Conservation (phyloP, 2,329 filamentous ascomycete genomes). For the Colletotrichum echinochloae region DNA sequence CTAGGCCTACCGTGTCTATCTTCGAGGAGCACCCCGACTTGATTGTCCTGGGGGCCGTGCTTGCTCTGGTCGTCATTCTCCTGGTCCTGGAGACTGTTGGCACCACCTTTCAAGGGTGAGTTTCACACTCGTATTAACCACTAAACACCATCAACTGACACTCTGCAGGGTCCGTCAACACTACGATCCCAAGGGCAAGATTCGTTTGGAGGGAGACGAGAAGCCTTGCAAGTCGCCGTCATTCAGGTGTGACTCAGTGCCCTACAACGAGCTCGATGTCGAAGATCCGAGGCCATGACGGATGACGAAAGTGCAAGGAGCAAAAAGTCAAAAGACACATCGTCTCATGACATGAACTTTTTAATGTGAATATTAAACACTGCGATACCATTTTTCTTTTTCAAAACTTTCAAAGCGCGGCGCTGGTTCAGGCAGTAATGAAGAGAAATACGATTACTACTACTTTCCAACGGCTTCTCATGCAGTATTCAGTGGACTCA, state of each 20-base stretch:
- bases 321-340: not conserved
- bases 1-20: constrained; percentile 3
- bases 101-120: constrained; percentile 36
- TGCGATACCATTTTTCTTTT: constrained; percentile 38
- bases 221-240: constrained; percentile 23
- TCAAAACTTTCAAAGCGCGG: constrained; percentile 29
- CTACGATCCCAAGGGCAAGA: constrained; percentile 27
- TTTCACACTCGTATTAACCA: not conserved
- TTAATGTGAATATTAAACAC: constrained; percentile 30
- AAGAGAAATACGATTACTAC: not conserved
- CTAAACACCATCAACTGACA: not conserved
- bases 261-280: constrained; percentile 1
- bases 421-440: constrained; percentile 20
- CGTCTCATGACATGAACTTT: not conserved
- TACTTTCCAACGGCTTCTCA: not conserved
- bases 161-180: constrained; percentile 26
- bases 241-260: constrained; percentile 23
- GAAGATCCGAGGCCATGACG: constrained; percentile 6
- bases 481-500: not conserved
- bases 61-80: constrained; percentile 29
- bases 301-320: not conserved
- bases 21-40: constrained; percentile 39
- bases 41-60: constrained; percentile 33
- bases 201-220: constrained; percentile 31
- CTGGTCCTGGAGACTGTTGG: constrained; percentile 36